Conservation (phyloP, 306 rosid genomes). For the Vigna radiata region DNA sequence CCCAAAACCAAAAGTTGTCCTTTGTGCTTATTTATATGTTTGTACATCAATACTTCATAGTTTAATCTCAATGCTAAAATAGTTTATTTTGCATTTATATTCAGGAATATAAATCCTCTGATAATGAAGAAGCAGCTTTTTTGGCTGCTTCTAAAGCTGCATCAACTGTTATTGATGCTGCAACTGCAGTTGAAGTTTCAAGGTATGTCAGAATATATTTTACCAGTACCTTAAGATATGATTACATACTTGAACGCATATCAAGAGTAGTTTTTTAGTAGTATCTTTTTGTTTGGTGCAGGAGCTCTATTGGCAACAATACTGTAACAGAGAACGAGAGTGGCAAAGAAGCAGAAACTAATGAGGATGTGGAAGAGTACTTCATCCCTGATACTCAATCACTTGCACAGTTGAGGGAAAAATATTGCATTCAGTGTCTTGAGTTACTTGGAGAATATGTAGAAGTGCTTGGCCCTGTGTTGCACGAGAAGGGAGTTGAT, state of each 20-base stretch:
- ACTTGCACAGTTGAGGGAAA: constrained; percentile 85
- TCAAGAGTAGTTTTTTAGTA: constrained; percentile 21
- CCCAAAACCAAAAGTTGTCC: not conserved
- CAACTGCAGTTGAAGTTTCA: constrained; percentile 79
- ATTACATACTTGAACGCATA: constrained; percentile 27
- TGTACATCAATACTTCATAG: not conserved
- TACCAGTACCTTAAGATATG: not conserved
- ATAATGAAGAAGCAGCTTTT: constrained; percentile 82
- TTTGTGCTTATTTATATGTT: not conserved
- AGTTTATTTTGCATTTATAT: constrained; percentile 38
- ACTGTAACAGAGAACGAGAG: constrained; percentile 51
- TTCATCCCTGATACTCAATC: constrained; percentile 73
- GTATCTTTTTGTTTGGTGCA: constrained; percentile 51
- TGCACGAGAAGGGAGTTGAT: constrained; percentile 95
- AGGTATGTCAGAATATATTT: constrained; percentile 60
- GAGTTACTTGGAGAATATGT: constrained; percentile 95
- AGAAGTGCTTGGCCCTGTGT: constrained; percentile 98
- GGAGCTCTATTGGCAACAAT: constrained; percentile 61
- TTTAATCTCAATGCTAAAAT: not conserved
- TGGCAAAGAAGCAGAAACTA: constrained; percentile 55
- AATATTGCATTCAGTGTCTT: constrained; percentile 95
- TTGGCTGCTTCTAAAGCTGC: constrained; percentile 93
- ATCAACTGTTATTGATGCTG: constrained; percentile 93
- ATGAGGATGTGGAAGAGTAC: constrained; percentile 75
- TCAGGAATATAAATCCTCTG: constrained; percentile 73